These are phyloP conservation scores for Solanum hybrid DNA, from an alignment of 305 asterid genomes.

Conservation along the genomic window DNA sequence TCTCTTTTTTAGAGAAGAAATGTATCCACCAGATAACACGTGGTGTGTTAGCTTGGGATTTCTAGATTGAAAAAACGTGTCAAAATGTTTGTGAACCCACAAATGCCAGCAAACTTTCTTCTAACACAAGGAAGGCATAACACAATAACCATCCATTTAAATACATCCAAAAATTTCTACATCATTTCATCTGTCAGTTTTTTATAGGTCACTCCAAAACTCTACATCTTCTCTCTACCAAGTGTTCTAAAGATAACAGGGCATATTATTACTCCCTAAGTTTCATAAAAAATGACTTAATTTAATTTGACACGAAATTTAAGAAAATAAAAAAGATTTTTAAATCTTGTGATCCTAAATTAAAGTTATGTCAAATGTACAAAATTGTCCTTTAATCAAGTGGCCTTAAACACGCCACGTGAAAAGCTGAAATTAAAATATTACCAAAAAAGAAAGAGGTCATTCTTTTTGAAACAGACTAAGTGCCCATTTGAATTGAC, in stretches of 20 bases:
- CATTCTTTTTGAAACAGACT: too few species aligned
- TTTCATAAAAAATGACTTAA: accelerated
- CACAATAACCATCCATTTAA: not conserved
- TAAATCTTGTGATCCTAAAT: too few species aligned
- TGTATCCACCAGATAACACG: not conserved
- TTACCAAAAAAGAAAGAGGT: too few species aligned
- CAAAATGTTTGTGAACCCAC: not conserved
- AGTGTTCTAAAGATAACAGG: not conserved
- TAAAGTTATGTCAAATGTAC: too few species aligned
- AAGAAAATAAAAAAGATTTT: too few species aligned
- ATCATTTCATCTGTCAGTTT: not conserved
- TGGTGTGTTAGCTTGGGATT: not conserved
- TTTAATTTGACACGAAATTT: too few species aligned
- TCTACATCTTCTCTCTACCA: not conserved
- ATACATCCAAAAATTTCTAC: not conserved
- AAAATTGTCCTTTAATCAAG: too few species aligned
- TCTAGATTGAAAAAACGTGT: not conserved
- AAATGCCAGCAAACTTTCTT: not conserved
- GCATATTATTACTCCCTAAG: accelerated
- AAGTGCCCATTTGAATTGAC: too few species aligned
- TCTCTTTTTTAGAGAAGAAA: too few species aligned
- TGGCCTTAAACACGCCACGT: too few species aligned
- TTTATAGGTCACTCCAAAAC: not conserved
- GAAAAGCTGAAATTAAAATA: too few species aligned
- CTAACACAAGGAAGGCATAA: not conserved